These are phyloP conservation scores for Albugo laibachii DNA, from an alignment of 352 stramenopile species.

Conservation along the genomic window DNA sequence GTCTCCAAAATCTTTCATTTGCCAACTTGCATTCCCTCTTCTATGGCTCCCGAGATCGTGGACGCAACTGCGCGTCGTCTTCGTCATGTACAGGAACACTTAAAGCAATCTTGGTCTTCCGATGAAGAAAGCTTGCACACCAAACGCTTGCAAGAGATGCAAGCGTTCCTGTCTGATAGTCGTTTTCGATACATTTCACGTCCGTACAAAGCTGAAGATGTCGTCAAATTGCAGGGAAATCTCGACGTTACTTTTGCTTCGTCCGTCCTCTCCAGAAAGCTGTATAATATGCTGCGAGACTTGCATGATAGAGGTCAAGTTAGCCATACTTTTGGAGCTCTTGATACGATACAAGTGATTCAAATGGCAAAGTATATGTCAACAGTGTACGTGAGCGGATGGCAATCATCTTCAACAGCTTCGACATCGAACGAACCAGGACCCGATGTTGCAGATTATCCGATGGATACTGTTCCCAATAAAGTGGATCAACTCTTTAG, in stretches of 20 bases:
- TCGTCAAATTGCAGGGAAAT: slow-evolving; percentile 74
- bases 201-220: slow-evolving; percentile 58
- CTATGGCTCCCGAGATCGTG: too few relatives aligned
- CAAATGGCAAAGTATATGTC: slow-evolving; percentile 90
- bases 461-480: slow-evolving; percentile 95
- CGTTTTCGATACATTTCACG: slow-evolving; percentile 68
- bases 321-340: slow-evolving; percentile 74
- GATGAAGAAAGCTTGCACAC: slow-evolving; percentile 38
- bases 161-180: slow-evolving; percentile 44
- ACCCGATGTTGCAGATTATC: slow-evolving; percentile 96
- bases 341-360: slow-evolving; percentile 91
- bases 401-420: slow-evolving; percentile 90
- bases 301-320: slow-evolving; percentile 57
- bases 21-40: too few relatives aligned
- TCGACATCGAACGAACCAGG: slow-evolving; percentile 91
- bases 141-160: slow-evolving; percentile 51
- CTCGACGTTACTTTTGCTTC: slow-evolving; percentile 20
- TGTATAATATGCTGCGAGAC: slow-evolving; percentile 76
- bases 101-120: background rate
- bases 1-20: too few relatives aligned
- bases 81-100: too few relatives aligned
- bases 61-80: too few relatives aligned
- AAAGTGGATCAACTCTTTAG: slow-evolving; percentile 96
- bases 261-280: slow-evolving; percentile 45
- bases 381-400: slow-evolving; percentile 93